Evolutionary conservation across 352 stramenopile species (phyloP), one percentile per base, ranked within the genome.

Genomic region (Phytophthora crassamura): DNA sequence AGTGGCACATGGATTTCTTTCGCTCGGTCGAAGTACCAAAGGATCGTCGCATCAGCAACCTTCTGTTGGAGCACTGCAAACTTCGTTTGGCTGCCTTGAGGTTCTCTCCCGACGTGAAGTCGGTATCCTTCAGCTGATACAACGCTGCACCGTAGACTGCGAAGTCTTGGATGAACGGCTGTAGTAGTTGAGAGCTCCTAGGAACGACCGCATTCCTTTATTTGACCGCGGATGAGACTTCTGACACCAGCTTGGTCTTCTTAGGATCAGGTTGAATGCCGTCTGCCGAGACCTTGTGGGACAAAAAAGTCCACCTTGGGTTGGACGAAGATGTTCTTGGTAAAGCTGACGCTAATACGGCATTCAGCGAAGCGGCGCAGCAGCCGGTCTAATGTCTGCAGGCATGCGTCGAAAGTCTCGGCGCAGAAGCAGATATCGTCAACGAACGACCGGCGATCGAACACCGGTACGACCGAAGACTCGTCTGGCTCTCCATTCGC

Each of bases 21-120:
- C 0, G 20, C n/a, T 0, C 35, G 25, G 11, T 65, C 34, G 1
- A 51, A 50, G 15, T 69, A 50, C 3, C n/a, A 4, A 5, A 73
- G 22, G 6, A 73, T 4, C 6, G 65, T 58, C 0, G 65, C 11
- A 0, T 0, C 0, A 0, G 32, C 5, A 15, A 69, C 30, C 16
- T 51, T 63, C 0, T 43, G 5, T 22, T 69, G 63, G 14, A 73
- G 20, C 2, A 56, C n/a, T 0, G 50, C 50, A 20, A 73, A 6
- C 11, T 7, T 28, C 39, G 39, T 6, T 9, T 4, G 5, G 65
- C 14, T 2, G 4, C 39, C 1, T 4, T 9, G n/a, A 45, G 39
- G 12, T 45, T 6, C 0, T 4, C 25, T 3, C 18, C 5, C 20
- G 10, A 5, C 25, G 25, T 6, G 25, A 30, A 30, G 4, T 30